phyloP scores from a whole-genome alignment of 805 yeast species.

The Komagataella pseudopastoris region DNA sequence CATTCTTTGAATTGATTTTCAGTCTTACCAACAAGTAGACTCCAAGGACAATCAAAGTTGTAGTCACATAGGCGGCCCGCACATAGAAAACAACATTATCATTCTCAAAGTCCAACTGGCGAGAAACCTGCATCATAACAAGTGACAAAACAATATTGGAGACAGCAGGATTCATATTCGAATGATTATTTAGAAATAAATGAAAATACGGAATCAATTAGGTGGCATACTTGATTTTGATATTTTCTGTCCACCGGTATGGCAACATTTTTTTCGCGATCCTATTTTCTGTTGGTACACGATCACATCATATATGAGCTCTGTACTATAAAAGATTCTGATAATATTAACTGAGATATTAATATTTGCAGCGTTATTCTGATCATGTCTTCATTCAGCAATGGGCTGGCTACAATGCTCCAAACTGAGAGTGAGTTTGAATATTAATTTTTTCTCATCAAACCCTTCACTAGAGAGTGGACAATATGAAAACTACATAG shows the following conservation, averaged over 20 bases:
- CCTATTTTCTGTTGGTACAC: neutral
- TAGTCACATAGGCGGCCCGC: conserved; percentile 54
- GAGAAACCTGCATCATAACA: conserved; percentile 91
- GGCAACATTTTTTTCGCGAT: neutral
- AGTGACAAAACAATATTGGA: conserved; percentile 83
- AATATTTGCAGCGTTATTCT: no score
- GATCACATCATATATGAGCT: neutral
- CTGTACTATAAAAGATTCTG: no score
- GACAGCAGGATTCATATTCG: conserved; percentile 72
- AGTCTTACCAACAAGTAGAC: conserved; percentile 54
- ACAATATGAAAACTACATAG: no score
- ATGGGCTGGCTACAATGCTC: no score
- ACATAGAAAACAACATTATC: conserved; percentile 62
- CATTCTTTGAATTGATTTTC: conserved; percentile 62
- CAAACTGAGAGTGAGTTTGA: no score
- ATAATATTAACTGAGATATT: no score
- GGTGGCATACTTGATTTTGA: neutral
- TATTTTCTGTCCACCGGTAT: neutral
- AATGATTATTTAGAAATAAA: neutral
- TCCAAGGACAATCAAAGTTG: conserved; percentile 50
- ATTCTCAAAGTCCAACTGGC: conserved; percentile 79
- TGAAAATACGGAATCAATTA: neutral
- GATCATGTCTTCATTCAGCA: no score
- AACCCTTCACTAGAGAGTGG: no score
- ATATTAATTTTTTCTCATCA: no score